Evolutionary conservation across 805 yeast species (phyloP).

Genomic region (Wickerhamiella galacta): DNA sequence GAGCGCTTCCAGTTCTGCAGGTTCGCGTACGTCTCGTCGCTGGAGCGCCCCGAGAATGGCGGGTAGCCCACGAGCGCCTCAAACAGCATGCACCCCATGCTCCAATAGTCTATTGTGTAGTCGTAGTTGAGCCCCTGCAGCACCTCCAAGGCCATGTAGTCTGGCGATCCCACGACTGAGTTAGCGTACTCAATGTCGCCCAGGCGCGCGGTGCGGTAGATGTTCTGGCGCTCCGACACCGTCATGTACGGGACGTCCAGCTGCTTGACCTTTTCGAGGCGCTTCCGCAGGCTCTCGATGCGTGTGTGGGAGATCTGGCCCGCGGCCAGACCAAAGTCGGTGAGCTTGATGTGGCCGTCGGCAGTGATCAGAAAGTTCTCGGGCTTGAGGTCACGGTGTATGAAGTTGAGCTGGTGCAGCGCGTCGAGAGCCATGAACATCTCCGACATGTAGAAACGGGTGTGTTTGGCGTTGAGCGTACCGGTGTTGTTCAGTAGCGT

Average conservation of each 20-base stretch:
- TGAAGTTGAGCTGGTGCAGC: slow-evolving; percentile 84
- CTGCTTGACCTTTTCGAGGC: slow-evolving; percentile 55
- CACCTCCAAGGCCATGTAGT: slow-evolving; percentile 96
- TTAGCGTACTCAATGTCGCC: slow-evolving; percentile 76
- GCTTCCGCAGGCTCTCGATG: slow-evolving; percentile 71
- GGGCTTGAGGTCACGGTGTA: slow-evolving; percentile 93
- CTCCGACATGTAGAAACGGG: slow-evolving; percentile 85
- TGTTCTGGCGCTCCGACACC: slow-evolving; percentile 69
- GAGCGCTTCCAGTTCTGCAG: slow-evolving; percentile 85
- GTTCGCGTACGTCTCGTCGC: slow-evolving; percentile 89
- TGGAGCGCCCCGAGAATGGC: slow-evolving; percentile 85
- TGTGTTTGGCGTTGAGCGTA: slow-evolving; percentile 81
- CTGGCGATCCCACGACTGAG: slow-evolving; percentile 96
- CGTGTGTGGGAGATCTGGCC: slow-evolving; percentile 88
- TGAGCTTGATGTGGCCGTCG: slow-evolving; percentile 79
- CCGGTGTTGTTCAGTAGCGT: slow-evolving; percentile 89
- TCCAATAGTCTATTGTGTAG: slow-evolving; percentile 97
- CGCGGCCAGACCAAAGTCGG: slow-evolving; percentile 95
- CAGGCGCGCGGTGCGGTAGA: slow-evolving; percentile 58
- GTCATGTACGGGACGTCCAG: slow-evolving; percentile 56
- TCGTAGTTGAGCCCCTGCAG: slow-evolving; percentile 87
- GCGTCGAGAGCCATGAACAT: slow-evolving; percentile 94
- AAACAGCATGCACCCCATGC: slow-evolving; percentile 90
- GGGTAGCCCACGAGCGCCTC: slow-evolving; percentile 95
- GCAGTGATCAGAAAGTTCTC: slow-evolving; percentile 83